Conservation (phyloP, 352 stramenopile species). For the Pythium graminicola region DNA sequence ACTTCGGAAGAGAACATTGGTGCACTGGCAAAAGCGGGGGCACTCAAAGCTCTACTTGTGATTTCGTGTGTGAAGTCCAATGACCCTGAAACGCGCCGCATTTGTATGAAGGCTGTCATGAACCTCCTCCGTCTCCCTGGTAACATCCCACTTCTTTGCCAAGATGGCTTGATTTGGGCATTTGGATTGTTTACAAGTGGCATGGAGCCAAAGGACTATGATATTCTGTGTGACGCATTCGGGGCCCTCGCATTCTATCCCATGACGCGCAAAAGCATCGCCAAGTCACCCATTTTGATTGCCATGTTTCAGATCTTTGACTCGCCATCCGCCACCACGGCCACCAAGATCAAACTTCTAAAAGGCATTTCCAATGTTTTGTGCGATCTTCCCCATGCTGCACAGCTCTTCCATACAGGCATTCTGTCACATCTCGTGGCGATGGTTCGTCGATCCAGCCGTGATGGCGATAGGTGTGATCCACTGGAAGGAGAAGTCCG, state of each 20-base stretch:
- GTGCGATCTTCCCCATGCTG: conserved; percentile 27
- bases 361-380: conserved; percentile 49
- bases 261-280: conserved; percentile 35
- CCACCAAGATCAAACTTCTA: conserved; percentile 38
- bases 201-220: conserved; percentile 52
- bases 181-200: conserved; percentile 51
- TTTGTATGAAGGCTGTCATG: conserved; percentile 65
- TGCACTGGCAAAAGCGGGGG: conserved; percentile 81
- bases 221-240: conserved; percentile 61
- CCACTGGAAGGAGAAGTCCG: neutral
- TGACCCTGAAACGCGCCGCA: conserved; percentile 59
- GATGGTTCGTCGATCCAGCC: conserved; percentile 5
- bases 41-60: conserved; percentile 83
- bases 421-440: conserved; percentile 26
- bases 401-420: conserved; percentile 22
- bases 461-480: neutral
- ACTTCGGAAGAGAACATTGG: conserved; percentile 85
- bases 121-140: conserved; percentile 47
- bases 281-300: conserved; percentile 35
- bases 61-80: conserved; percentile 79
- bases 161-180: conserved; percentile 65
- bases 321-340: conserved; percentile 5
- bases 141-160: conserved; percentile 53
- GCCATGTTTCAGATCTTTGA: conserved; percentile 41
- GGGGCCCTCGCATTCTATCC: conserved; percentile 52